Base-by-base conservation (phyloP, 345 rosid genomes). In the Capsella bursapastoris region DNA sequence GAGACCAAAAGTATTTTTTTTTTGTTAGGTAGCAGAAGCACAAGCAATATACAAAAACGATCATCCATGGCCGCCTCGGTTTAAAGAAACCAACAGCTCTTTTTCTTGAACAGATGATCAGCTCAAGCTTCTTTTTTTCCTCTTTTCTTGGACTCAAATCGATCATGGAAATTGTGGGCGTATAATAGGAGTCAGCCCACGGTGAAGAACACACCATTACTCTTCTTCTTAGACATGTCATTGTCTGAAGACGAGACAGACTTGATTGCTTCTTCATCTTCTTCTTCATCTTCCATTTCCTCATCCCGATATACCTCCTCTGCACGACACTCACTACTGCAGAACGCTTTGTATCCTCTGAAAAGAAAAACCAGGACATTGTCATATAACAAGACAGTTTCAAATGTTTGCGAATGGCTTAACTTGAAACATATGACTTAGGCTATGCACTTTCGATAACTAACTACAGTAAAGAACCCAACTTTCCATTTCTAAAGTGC, bases 311-410 rank as follows among this genome's bases (percentile, higher is more conserved):
- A 73, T 61, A 92, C 82, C 86, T 77, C 90, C 76, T 75, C 75
- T 3, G 66, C 56, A 6, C 97, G 93, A 66, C 99, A 96, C 63
- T 79, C 78, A 22, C 27, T 69, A 38, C 96, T 89, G 87, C 99
- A 96, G 57, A 96, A 96, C 9, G 95, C 89, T 83, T 85, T 92
- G 84, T 85, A 94, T 59, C 81, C 81, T 66, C 99, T 96, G 89
- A 75, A 83, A 73, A 64, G 61, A 37, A 59, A 52, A 72, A 73
- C 25, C 57, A 55, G 15, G 40, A 25, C 64, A 57, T 8, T 15
- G 14, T 63, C 6, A 15, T 45, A 44, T 7, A 61, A 22, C 58
- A 74, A 57, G 5, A 16, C 7, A n/a, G 15, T 43, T 14, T 75
- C 72, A 29, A 14, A 0, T 35, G 22, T 52, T 22, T 22, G 13